A percentile compares a stretch with the other conserved stretches of the same genome.
Evolutionary conservation across 257 asterid genomes (phyloP).

Genomic region (Ophiorrhiza pumila): DNA sequence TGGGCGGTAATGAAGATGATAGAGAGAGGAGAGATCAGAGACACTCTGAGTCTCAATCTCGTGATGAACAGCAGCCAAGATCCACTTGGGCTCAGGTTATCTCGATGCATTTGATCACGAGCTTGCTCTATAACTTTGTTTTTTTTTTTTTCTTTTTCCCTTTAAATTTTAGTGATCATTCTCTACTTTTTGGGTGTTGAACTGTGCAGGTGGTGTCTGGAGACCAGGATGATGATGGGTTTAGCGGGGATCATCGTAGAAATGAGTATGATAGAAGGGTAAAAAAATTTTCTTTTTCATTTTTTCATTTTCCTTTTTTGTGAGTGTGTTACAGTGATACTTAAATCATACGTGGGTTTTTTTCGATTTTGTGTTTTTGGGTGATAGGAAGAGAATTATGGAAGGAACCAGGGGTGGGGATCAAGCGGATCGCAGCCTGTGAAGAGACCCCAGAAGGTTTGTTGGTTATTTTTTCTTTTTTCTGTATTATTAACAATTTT

Average conservation of each 20-base stretch:
- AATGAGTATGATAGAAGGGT: conserved; percentile 29
- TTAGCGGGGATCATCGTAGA: conserved; percentile 20
- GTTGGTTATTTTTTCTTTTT: not conserved
- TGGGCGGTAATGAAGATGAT: conserved; percentile 39
- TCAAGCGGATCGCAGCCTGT: conserved; percentile 34
- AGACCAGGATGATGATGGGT: conserved; percentile 37
- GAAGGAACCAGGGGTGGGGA: conserved; percentile 36
- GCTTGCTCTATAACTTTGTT: not conserved
- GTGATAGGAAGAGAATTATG: conserved; percentile 39
- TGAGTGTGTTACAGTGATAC: not conserved
- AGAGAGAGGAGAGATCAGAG: conserved; percentile 4
- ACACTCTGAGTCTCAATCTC: conserved; percentile 7
- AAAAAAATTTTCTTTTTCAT: not conserved
- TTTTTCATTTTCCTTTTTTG: not conserved
- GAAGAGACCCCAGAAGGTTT: conserved; percentile 36
- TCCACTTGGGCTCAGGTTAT: conserved; percentile 82
- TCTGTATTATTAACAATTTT: too few relatives aligned
- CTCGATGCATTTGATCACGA: not conserved
- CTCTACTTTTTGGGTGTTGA: conserved; percentile 15
- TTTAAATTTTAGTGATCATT: not conserved
- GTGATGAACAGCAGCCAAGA: conserved; percentile 62
- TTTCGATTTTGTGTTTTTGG: not conserved
- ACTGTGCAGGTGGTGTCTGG: conserved; percentile 64
- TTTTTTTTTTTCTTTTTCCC: not conserved
- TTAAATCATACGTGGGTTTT: not conserved